Evolutionary conservation across 768 basidiomycete genomes (phyloP).

Genomic region (Leccinum variicolor): DNA sequence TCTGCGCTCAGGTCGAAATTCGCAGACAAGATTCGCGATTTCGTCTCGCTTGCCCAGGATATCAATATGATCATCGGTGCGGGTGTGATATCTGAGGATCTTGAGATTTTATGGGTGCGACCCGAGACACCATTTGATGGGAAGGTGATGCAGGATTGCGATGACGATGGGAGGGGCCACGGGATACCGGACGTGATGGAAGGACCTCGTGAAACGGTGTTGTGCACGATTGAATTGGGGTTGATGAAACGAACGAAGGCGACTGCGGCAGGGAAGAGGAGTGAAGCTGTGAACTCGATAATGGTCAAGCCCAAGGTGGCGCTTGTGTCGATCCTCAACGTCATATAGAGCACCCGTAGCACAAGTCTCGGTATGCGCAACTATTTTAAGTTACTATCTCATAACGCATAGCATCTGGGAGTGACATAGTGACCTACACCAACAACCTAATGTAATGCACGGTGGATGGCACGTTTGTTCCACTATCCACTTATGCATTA

Average conservation of each 20-base stretch:
- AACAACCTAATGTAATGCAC: too few relatives aligned
- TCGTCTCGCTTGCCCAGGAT: slow-evolving; percentile 43
- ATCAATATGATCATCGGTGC: slow-evolving; percentile 35
- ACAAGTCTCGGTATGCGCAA: neutral
- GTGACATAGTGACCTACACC: too few relatives aligned
- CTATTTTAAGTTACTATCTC: too few relatives aligned
- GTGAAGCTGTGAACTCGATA: slow-evolving; percentile 14
- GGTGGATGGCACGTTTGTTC: too few relatives aligned
- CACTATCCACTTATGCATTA: too few relatives aligned
- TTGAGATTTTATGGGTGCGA: slow-evolving; percentile 15
- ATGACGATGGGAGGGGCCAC: slow-evolving; percentile 15
- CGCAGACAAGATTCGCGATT: slow-evolving; percentile 34
- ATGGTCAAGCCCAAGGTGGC: slow-evolving; percentile 34
- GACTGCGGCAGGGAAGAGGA: slow-evolving; percentile 4
- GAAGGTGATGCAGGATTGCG: slow-evolving; percentile 20
- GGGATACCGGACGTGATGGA: neutral
- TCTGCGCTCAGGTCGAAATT: slow-evolving; percentile 42
- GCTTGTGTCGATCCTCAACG: slow-evolving; percentile 26
- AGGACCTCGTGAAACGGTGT: slow-evolving; percentile 9
- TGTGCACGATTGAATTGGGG: slow-evolving; percentile 34
- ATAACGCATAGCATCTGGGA: too few relatives aligned
- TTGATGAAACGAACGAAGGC: slow-evolving; percentile 21
- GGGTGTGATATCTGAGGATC: slow-evolving; percentile 25
- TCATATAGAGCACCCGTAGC: slow-evolving; percentile 3
- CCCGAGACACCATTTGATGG: slow-evolving; percentile 13